phyloP scores from a whole-genome alignment of 148 eudicot genomes.

The Cornus suecica region DNA sequence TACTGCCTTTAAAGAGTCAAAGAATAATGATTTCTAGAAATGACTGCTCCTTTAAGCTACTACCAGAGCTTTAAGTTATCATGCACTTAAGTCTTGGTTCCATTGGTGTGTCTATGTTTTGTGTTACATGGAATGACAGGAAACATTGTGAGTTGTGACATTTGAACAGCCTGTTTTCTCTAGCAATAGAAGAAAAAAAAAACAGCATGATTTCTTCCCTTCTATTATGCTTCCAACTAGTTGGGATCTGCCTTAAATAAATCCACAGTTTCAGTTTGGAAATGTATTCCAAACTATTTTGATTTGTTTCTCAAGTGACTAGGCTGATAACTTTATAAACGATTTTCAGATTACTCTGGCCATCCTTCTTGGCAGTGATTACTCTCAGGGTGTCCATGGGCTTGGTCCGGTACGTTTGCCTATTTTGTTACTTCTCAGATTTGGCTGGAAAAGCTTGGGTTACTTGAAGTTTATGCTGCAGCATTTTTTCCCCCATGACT shows the following conservation, averaged over 20 bases:
- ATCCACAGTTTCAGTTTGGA: not conserved
- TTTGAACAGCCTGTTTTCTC: not conserved
- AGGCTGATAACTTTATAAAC: conserved; percentile 16
- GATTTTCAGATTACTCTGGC: conserved; percentile 74
- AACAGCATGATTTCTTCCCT: not conserved
- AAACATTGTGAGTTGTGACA: not conserved
- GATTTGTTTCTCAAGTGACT: not conserved
- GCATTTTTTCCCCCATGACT: conserved; percentile 10
- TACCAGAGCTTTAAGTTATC: not conserved
- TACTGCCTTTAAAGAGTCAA: too few species aligned
- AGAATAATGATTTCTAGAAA: not conserved
- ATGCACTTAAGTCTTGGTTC: not conserved
- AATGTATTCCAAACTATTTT: not conserved
- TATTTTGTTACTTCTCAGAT: not conserved
- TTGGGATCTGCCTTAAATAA: not conserved
- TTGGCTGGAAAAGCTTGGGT: not conserved
- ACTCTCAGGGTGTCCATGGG: conserved; percentile 77
- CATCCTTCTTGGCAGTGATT: conserved; percentile 87
- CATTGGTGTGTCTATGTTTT: conserved; percentile 2
- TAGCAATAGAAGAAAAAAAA: too few species aligned
- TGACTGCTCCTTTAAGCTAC: conserved; percentile 6
- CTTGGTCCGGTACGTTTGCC: conserved; percentile 68
- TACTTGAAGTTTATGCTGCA: conserved; percentile 8
- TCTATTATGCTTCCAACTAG: not conserved
- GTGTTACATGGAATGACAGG: not conserved